Percentiles rank a stretch among this genome's conserved stretches.
Conservation (phyloP, 2,329 filamentous ascomycete species). For the Alternaria metachromatica region DNA sequence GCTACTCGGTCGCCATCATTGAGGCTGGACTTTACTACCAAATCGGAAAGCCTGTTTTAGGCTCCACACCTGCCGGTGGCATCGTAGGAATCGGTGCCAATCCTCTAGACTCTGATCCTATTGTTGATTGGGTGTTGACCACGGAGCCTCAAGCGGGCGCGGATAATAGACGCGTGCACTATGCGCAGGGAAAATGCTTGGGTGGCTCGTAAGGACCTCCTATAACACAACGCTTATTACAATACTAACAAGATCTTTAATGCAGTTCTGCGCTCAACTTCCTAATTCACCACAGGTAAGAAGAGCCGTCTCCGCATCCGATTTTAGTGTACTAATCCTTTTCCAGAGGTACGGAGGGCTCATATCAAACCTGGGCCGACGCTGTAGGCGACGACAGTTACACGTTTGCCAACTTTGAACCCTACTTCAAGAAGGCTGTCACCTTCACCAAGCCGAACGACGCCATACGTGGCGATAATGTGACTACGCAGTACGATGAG, state of each 20-base stretch:
- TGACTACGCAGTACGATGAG: constrained; percentile 12
- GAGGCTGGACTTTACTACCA: constrained; percentile 33
- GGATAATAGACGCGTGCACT: background rate
- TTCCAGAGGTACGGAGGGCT: background rate
- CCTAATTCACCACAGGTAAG: background rate
- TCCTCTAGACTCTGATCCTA: constrained; percentile 21
- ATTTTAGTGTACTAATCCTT: background rate
- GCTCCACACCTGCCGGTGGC: constrained; percentile 17
- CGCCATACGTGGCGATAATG: constrained; percentile 8
- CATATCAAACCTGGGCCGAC: background rate
- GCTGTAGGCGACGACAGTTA: background rate
- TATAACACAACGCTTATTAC: background rate
- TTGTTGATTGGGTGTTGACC: constrained; percentile 4
- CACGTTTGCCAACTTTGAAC: background rate
- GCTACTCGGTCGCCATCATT: constrained; percentile 1
- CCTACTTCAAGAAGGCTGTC: constrained; percentile 30
- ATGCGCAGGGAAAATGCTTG: constrained; percentile 2
- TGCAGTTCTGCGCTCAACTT: background rate
- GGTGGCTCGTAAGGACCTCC: background rate
- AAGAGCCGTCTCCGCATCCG: background rate
- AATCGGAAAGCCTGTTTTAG: constrained; percentile 20
- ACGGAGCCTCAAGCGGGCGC: constrained; percentile 1
- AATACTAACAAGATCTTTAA: background rate
- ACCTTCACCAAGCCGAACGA: constrained; percentile 32
- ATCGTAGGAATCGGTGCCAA: background rate